Evolutionary conservation across 768 basidiomycete species (phyloP), one percentile per base, ranked within the genome.

Genomic region (Sistotremastrum niveocremeum): DNA sequence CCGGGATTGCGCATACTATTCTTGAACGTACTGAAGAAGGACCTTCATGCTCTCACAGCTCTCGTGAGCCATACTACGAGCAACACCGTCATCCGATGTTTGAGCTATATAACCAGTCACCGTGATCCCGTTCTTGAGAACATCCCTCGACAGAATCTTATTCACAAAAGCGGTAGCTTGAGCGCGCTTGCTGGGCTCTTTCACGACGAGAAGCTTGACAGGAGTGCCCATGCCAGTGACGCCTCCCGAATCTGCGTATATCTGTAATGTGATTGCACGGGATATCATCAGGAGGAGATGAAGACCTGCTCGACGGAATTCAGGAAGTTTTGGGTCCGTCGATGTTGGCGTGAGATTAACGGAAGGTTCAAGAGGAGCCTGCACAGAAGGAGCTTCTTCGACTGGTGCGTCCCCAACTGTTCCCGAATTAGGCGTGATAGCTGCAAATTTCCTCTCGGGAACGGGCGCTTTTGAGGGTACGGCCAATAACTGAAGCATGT

Each of bases 291-390:
- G 68, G 38, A 94, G 67, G 58, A 95, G 82, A 53, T 91, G 80
- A n/a, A 95, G 57, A 0, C 86, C 89, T 1, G 87, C 81, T 37
- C 94, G 81, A 33, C 93, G 76, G 3, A 97, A 65, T 1, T 86
- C 72, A 1, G 93, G 86, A 41, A 85, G 70, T 57, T 79, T 86
- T 0, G 82, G 51, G 53, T 80, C 65, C 3, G 63, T 63, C 0
- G 73, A 68, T 0, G 75, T 74, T 7, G 85, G 81, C 34, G 20
- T 20, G 20, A 20, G 20, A 20, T 20, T 20, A 20, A 20, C 20
- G 20, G 20, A 20, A 20, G 20, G 20, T 20, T 20, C 20, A 20
- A 20, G 20, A 20, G 20, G 20, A 20, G 20, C 20, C 20, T 20
- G 20, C 20, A 20, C 20, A 20, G 20, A 20, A 20, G 20, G 20